These are phyloP conservation scores for Phytophthora europaea DNA, from an alignment of 352 stramenopile species.

Conservation along the genomic window DNA sequence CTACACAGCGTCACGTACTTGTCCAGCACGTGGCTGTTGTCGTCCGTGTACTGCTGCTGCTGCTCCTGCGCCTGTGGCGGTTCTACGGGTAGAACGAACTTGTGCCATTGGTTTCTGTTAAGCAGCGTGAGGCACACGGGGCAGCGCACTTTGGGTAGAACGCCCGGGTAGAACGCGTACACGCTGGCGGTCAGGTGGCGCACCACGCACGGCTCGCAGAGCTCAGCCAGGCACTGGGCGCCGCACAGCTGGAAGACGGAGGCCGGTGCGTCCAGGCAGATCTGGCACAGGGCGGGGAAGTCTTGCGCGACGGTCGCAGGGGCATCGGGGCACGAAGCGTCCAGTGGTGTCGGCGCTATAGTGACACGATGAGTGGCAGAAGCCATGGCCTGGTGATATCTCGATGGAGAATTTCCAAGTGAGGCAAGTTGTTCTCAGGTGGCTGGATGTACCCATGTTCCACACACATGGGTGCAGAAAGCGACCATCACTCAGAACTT, in stretches of 20 bases:
- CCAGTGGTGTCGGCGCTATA: constrained; percentile 11
- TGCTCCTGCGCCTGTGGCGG: constrained; percentile 10
- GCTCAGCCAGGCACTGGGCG: constrained; percentile 45
- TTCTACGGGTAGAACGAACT: constrained; percentile 42
- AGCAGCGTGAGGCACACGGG: constrained; percentile 65
- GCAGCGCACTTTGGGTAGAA: constrained; percentile 75
- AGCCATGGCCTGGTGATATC: too few species aligned
- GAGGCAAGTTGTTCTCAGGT: too few species aligned
- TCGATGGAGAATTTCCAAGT: too few species aligned
- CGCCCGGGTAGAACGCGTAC: constrained; percentile 68
- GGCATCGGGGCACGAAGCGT: constrained; percentile 7
- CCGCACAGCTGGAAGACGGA: constrained; percentile 55
- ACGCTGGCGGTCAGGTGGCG: constrained; percentile 60
- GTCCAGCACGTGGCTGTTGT: constrained; percentile 60
- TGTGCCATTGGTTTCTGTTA: constrained; percentile 60
- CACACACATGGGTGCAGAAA: too few species aligned
- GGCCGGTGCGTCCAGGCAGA: constrained; percentile 64
- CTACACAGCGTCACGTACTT: constrained; percentile 69
- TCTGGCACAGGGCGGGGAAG: constrained; percentile 59
- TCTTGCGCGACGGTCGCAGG: constrained; percentile 5
- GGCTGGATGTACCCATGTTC: too few species aligned
- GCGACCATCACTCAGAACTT: too few species aligned
- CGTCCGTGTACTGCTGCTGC: constrained; percentile 17
- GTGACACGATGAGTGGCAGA: neutral
- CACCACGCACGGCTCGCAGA: constrained; percentile 60